Conservation (phyloP, 2,329 filamentous ascomycete species). For the Penicillium sp. region DNA sequence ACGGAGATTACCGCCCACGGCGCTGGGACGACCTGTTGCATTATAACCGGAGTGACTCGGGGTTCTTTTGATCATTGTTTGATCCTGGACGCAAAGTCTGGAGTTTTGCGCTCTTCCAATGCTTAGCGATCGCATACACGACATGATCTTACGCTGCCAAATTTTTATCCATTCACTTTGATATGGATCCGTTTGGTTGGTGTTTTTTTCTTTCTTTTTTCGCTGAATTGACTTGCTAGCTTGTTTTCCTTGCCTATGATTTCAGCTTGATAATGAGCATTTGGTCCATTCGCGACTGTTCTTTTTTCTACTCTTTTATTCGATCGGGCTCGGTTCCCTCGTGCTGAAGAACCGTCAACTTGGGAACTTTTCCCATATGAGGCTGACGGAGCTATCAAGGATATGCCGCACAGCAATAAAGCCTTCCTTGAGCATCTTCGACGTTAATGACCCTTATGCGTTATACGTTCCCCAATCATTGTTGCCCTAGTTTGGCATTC, state of each 20-base stretch:
- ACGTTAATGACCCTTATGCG: not conserved
- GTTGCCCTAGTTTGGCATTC: not conserved
- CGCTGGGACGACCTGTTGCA: constrained; percentile 19
- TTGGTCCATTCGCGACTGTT: not conserved
- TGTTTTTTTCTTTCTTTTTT: not conserved
- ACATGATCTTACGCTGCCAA: constrained; percentile 12
- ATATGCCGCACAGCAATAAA: constrained; percentile 1
- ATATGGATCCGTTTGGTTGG: constrained; percentile 5
- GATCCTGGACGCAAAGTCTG: not conserved
- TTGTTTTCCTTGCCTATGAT: not conserved
- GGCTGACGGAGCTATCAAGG: not conserved
- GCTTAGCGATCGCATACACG: constrained; percentile 15
- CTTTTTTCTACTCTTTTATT: not conserved
- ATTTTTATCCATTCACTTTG: not conserved
- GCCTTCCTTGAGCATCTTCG: not conserved
- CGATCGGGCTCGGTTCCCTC: not conserved
- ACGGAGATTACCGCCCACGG: not conserved
- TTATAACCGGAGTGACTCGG: constrained; percentile 22
- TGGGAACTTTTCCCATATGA: not conserved
- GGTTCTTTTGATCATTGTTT: constrained; percentile 6
- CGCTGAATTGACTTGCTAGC: constrained; percentile 3
- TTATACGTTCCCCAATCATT: not conserved
- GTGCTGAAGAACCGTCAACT: constrained; percentile 4
- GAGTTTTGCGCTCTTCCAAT: not conserved
- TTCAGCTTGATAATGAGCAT: not conserved